Evolutionary conservation across 345 rosid genomes (phyloP), one percentile per base, ranked within the genome.

Genomic region (Pistacia integerrima): DNA sequence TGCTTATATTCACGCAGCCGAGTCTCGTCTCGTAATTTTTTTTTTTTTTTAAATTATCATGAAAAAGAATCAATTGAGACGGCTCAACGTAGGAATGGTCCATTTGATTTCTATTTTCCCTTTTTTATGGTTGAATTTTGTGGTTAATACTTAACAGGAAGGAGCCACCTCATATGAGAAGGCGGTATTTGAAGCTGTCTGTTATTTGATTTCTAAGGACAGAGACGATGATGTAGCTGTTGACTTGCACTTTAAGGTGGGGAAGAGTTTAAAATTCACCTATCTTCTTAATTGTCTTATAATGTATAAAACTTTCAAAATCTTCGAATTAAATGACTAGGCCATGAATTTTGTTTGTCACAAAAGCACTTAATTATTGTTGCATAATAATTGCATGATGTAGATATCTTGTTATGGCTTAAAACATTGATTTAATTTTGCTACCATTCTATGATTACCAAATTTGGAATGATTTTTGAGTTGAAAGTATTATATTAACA

Each of bases 141-240:
- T 75, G 63, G 38, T 35, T 13, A 22, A 25, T 25, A 25, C 25
- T 25, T 25, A 38, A 60, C 82, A 93, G 99, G 98, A 82, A 36
- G 84, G 93, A 67, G 88, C 94, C 30, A 89, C 98, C 63, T 56
- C 84, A 1, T 92, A 93, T 64, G 97, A 93, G 87, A 93, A 85
- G 80, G 94, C 89, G 0, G 88, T 93, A 82, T 92, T 84, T 66
- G 83, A 88, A 49, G 85, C 84, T 62, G 66, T 95, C 77, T 81
- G 46, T 80, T 87, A 81, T 79, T 70, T 92, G 83, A 86, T 88
- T 64, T 85, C 90, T 13, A 86, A 84, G 67, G 70, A 88, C 55
- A 85, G 90, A 79, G 98, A 93, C 38, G 92, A 90, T 55, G 94
- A 90, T 66, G 80, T 84, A 67, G 96, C 97, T 56, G 64, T 93